Conservation (phyloP, 2,329 filamentous ascomycete species). For the Neofusicoccum laricinum region DNA sequence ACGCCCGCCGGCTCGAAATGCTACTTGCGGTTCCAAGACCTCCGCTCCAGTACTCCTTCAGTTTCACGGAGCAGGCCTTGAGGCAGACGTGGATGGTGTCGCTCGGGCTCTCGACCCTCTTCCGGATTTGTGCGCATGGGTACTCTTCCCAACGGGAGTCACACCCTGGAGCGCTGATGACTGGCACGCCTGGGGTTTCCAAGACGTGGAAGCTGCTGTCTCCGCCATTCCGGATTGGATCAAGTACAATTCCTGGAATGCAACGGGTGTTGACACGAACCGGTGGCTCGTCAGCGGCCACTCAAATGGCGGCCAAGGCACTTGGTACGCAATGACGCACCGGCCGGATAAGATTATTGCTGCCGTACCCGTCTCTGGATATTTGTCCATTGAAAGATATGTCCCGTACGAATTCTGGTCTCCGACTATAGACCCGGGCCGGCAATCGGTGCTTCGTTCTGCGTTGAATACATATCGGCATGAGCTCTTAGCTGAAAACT, state of each 20-base stretch:
- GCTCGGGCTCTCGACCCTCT: conserved; percentile 49
- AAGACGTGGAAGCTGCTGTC: conserved; percentile 55
- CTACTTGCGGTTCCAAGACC: conserved; percentile 26
- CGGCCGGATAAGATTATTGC: conserved; percentile 56
- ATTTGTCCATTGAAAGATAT: conserved; percentile 58
- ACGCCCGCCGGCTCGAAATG: conserved; percentile 49
- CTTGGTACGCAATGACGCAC: conserved; percentile 57
- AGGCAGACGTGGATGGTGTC: conserved; percentile 49
- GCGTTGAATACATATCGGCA: conserved; percentile 54
- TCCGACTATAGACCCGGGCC: conserved; percentile 48
- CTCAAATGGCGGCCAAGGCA: conserved; percentile 60
- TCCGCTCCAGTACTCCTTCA: conserved; percentile 49
- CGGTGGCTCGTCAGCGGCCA: conserved; percentile 56
- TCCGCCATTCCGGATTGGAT: conserved; percentile 51
- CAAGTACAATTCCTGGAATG: conserved; percentile 46
- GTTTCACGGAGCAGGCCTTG: conserved; percentile 57
- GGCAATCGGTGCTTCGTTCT: conserved; percentile 46
- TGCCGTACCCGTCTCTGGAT: conserved; percentile 57
- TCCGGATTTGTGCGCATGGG: conserved; percentile 54
- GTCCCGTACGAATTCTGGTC: conserved; percentile 58
- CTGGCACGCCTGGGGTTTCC: conserved; percentile 59
- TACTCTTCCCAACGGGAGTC: conserved; percentile 55
- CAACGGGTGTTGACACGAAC: conserved; percentile 43
- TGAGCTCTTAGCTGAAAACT: conserved; percentile 53
- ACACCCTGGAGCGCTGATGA: conserved; percentile 61